These are phyloP conservation scores for Spatholobus suberectus DNA, from an alignment of 306 rosid species.

Conservation along the genomic window DNA sequence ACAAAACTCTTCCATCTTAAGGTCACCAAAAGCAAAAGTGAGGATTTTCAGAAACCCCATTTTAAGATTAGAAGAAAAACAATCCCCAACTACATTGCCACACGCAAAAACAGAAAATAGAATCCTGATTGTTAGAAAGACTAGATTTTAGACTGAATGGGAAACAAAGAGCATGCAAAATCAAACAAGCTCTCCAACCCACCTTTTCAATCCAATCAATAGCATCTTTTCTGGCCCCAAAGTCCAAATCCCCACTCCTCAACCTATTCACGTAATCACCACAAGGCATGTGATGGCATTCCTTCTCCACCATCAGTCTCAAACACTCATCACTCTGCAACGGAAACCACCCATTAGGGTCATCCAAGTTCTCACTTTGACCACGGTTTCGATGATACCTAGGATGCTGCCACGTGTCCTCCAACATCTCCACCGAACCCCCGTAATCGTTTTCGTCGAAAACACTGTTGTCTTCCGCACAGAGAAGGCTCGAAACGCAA, in stretches of 20 bases:
- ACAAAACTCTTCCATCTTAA: not conserved
- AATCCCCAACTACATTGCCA: not conserved
- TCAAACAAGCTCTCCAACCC: slow-evolving; percentile 32
- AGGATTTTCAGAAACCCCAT: not conserved
- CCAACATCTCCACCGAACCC: slow-evolving; percentile 38
- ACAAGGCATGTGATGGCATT: slow-evolving; percentile 64
- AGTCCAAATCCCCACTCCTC: slow-evolving; percentile 70
- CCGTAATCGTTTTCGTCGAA: slow-evolving; percentile 65
- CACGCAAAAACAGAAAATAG: not conserved
- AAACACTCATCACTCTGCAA: slow-evolving; percentile 72
- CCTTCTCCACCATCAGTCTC: slow-evolving; percentile 63
- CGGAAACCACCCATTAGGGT: slow-evolving; percentile 49
- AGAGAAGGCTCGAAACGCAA: slow-evolving; percentile 70
- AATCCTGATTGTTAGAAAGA: not conserved
- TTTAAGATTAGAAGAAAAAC: not conserved
- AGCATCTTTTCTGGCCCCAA: slow-evolving; percentile 70
- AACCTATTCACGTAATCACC: slow-evolving; percentile 64
- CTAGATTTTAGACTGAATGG: not conserved
- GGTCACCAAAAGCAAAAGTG: slow-evolving; percentile 18
- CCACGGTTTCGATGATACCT: slow-evolving; percentile 41
- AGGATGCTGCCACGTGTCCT: slow-evolving; percentile 46
- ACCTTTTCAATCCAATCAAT: slow-evolving; percentile 89
- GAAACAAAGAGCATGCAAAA: slow-evolving; percentile 17
- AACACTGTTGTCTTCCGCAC: slow-evolving; percentile 64
- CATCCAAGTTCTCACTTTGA: slow-evolving; percentile 40